Base-by-base conservation (phyloP, 257 asterid species). In the Agastache rugosa region DNA sequence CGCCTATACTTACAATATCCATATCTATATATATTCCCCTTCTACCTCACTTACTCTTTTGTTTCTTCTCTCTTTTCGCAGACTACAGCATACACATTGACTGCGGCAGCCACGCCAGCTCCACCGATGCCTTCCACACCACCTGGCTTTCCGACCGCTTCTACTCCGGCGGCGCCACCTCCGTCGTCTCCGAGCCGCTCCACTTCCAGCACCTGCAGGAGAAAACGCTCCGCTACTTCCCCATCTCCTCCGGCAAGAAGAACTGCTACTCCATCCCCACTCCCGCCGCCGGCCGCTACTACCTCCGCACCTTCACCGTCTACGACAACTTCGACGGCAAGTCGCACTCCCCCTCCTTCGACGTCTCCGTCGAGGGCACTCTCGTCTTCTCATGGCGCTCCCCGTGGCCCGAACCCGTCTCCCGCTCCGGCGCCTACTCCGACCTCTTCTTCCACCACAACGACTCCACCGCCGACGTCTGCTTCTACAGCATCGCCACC, bases 401-500 rank as follows among this genome's bases (percentile, higher is more conserved):
- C 6, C 99, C 99, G 11, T 95, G 99, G 99, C 68, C 86, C 7
- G 96, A 87, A 19, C 19, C 76, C 0, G 72, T 80, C 58, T 74
- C 96, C 14, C 86, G 96, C 77, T 82, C 84, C 73, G 99, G 97
- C 66, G 96, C 96, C 69, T 92, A 92, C 73, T 87, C 98, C 53
- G 99, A 92, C 81, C 92, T 95, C 74, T 88, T 95, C 75, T 87
- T 91, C 19, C 53, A 86, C 60, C 78, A 83, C 9, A 68, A 72
- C 14, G 89, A 87, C 9, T 50, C 84, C 66, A 71, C 73, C 8
- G 88, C 82, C 2, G 94, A 95, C 72, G 71, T 95, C 0, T 95
- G 98, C 80, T 92, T 95, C 67, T 95, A 92, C 86, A 92, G 99
- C 79, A 87, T 95, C 66, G 98, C 99, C 55, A 95, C 99, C 8